These are phyloP conservation scores for Ehretia macrophylla DNA, from an alignment of 257 asterid genomes.

Conservation along the genomic window DNA sequence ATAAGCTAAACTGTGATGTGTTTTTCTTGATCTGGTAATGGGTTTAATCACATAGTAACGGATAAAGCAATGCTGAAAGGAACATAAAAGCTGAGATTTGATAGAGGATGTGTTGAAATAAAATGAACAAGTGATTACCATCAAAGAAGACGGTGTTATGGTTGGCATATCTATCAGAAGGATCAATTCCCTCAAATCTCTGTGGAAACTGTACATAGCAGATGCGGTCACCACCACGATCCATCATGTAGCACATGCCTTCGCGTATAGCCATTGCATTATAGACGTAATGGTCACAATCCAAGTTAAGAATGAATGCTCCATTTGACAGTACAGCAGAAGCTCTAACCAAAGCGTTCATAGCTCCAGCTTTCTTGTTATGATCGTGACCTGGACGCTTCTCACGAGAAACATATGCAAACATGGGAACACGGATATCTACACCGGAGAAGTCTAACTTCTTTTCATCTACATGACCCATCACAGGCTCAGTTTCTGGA, in stretches of 20 bases:
- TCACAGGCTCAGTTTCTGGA: constrained; percentile 68
- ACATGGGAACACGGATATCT: constrained; percentile 82
- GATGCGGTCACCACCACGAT: constrained; percentile 91
- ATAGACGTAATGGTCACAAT: constrained; percentile 89
- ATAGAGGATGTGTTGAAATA: not conserved
- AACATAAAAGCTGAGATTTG: too few species aligned
- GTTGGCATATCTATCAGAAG: constrained; percentile 94
- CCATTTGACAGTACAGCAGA: constrained; percentile 92
- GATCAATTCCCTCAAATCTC: constrained; percentile 95
- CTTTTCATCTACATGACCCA: constrained; percentile 73
- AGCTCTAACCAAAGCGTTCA: constrained; percentile 93
- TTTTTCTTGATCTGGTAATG: too few species aligned
- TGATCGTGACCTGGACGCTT: constrained; percentile 84
- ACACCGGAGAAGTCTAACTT: constrained; percentile 71
- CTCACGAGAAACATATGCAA: constrained; percentile 91
- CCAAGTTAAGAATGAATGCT: constrained; percentile 88
- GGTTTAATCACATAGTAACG: too few species aligned
- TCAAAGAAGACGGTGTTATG: constrained; percentile 94
- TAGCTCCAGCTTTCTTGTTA: constrained; percentile 97
- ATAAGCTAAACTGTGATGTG: too few species aligned
- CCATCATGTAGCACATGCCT: constrained; percentile 98
- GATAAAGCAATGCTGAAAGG: too few species aligned
- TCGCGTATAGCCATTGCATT: constrained; percentile 71
- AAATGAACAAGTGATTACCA: constrained; percentile 36
- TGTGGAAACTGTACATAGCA: constrained; percentile 97